A percentile compares a stretch with the other conserved stretches of the same genome.
Evolutionary conservation across 1,284 basidiomycete species (phyloP).

Genomic region (Tetrapyrgos nigripes): DNA sequence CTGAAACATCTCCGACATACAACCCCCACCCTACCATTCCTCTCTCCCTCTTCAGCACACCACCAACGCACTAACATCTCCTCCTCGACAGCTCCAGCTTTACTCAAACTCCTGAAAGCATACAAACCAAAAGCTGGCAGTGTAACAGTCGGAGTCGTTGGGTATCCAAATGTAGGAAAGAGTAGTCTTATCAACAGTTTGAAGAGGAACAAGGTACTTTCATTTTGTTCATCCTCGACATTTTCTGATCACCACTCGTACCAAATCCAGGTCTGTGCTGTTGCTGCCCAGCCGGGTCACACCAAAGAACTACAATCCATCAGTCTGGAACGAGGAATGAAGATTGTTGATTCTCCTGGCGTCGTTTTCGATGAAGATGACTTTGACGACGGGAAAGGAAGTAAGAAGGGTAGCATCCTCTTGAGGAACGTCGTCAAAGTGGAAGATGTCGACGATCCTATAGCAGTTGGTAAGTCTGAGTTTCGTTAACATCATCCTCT

Average conservation of each 20-base stretch:
- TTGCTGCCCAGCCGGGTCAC: conserved; percentile 95
- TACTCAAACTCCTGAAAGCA: conserved; percentile 91
- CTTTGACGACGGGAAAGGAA: conserved; percentile 50
- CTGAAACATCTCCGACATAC: conserved; percentile 89
- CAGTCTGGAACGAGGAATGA: conserved; percentile 91
- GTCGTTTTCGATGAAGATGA: conserved; percentile 89
- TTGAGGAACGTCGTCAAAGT: conserved; percentile 94
- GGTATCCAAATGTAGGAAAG: conserved; percentile 98
- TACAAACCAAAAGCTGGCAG: conserved; percentile 82
- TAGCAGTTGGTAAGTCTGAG: conserved; percentile 74
- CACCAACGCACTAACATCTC: conserved; percentile 86
- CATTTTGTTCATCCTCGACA: conserved; percentile 47
- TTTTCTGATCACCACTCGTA: conserved; percentile 39
- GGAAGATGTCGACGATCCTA: conserved; percentile 91
- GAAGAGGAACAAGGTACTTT: conserved; percentile 81
- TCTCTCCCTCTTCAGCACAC: conserved; percentile 84
- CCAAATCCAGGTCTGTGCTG: conserved; percentile 71
- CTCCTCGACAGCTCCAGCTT: conserved; percentile 77
- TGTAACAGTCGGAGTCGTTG: conserved; percentile 93
- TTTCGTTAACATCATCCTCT: background rate
- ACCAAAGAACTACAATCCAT: conserved; percentile 96
- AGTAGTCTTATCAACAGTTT: conserved; percentile 95
- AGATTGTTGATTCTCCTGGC: conserved; percentile 88
- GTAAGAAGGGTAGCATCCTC: conserved; percentile 71
- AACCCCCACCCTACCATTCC: conserved; percentile 94